phyloP scores from a whole-genome alignment of 164 flowering plant genomes.

The Magnolia sinica region DNA sequence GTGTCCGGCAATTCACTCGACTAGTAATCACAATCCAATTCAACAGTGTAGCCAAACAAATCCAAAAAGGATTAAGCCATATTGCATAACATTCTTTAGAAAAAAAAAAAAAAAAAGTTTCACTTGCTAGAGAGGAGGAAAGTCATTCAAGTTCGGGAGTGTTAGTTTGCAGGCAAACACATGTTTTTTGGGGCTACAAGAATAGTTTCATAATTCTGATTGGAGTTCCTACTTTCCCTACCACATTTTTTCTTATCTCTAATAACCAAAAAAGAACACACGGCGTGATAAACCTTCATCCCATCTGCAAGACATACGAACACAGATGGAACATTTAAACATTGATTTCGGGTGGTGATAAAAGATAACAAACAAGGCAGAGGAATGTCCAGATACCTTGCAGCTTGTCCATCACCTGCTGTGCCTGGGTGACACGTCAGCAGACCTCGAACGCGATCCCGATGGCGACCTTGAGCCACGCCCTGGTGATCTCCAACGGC shows the following conservation, averaged over 20 bases:
- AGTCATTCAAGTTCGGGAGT: too few relatives aligned
- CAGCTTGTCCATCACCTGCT: constrained; percentile 17
- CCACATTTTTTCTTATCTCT: neutral
- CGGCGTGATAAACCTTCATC: neutral
- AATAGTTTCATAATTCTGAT: too few relatives aligned
- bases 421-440: constrained; percentile 50
- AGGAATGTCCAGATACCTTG: neutral
- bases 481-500: constrained; percentile 45
- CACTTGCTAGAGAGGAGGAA: too few relatives aligned
- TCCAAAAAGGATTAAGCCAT: too few relatives aligned
- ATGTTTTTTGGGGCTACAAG: too few relatives aligned
- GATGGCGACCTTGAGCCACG: constrained; percentile 59
- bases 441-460: constrained; percentile 74
- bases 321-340: neutral
- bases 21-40: too few relatives aligned
- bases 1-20: too few relatives aligned
- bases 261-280: neutral
- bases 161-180: too few relatives aligned
- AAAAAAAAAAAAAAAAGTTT: too few relatives aligned
- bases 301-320: neutral
- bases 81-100: too few relatives aligned
- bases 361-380: neutral
- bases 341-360: neutral
- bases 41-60: too few relatives aligned
- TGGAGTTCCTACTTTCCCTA: neutral